phyloP scores from a whole-genome alignment of 441 rosid genomes.

The Adansonia grandidieri region DNA sequence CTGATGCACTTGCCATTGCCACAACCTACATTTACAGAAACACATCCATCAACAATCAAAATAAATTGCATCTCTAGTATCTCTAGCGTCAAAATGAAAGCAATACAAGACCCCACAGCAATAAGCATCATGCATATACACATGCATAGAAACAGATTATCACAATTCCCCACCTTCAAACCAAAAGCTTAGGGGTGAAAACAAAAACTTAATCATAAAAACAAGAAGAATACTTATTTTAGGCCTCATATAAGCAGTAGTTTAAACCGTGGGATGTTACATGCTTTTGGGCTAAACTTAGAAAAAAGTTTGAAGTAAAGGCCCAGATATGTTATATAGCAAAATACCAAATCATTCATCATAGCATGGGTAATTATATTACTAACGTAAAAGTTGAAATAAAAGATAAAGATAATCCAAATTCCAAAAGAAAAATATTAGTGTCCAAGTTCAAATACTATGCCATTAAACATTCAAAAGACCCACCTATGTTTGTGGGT shows the following conservation, averaged over 20 bases:
- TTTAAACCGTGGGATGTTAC: not conserved
- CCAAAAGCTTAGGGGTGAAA: not conserved
- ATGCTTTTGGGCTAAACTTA: not conserved
- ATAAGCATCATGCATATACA: slow-evolving; percentile 3
- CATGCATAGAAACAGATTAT: slow-evolving; percentile 14
- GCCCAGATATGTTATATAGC: not conserved
- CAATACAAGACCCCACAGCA: slow-evolving; percentile 14
- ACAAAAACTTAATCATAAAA: slow-evolving; percentile 5
- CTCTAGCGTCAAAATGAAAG: slow-evolving; percentile 2
- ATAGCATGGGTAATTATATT: not conserved
- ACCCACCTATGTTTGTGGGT: slow-evolving; percentile 62
- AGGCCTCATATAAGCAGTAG: not conserved
- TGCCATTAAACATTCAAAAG: slow-evolving; percentile 22
- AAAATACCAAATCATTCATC: slow-evolving; percentile 14
- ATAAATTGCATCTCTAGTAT: slow-evolving; percentile 6
- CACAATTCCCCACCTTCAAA: slow-evolving; percentile 17
- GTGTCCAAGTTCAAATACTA: slow-evolving; percentile 3
- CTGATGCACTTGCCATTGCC: slow-evolving; percentile 57
- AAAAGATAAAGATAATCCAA: slow-evolving; percentile 14
- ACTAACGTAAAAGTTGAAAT: not conserved
- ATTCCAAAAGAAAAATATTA: slow-evolving; percentile 18
- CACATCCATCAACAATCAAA: slow-evolving; percentile 20
- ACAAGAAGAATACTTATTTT: slow-evolving; percentile 12
- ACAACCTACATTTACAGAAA: slow-evolving; percentile 47
- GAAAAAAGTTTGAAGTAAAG: slow-evolving; percentile 14